Conservation (phyloP, 2,329 filamentous ascomycete genomes). For the Aspergillus bombycis region DNA sequence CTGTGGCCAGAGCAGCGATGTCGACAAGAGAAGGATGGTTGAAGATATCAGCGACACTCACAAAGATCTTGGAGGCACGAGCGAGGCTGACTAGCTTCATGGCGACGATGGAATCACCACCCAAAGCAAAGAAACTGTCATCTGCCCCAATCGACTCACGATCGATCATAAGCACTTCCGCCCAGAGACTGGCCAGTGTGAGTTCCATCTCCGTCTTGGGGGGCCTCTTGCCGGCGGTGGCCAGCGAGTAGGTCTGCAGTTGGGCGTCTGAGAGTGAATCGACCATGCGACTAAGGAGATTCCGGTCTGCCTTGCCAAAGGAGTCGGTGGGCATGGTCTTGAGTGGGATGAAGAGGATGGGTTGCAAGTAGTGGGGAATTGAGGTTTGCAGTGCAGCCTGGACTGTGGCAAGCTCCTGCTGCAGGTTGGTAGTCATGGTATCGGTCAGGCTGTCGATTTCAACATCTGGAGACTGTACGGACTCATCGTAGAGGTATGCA, state of each 20-base stretch:
- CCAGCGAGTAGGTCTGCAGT: not conserved
- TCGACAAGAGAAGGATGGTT: not conserved
- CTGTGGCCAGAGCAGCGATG: not conserved
- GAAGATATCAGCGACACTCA: not conserved
- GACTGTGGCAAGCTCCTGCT: not conserved
- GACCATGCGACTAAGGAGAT: not conserved
- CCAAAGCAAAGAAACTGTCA: slow-evolving; percentile 26
- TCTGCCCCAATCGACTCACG: slow-evolving; percentile 10
- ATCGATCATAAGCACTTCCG: slow-evolving; percentile 10
- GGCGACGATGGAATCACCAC: slow-evolving; percentile 26
- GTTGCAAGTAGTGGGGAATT: not conserved
- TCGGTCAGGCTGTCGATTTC: not conserved
- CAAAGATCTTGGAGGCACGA: not conserved
- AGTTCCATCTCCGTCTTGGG: not conserved
- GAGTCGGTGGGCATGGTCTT: not conserved
- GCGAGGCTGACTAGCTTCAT: slow-evolving; percentile 29
- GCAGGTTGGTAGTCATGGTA: not conserved
- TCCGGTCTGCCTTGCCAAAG: not conserved
- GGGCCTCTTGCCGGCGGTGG: not conserved
- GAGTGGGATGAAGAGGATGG: not conserved
- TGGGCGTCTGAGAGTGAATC: not conserved
- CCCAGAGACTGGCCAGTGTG: not conserved
- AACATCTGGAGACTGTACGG: not conserved
- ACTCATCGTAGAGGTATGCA: not conserved
- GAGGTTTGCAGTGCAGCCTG: not conserved